Conservation (phyloP, 2,329 filamentous ascomycete genomes). For the Apiospora saccharicola region DNA sequence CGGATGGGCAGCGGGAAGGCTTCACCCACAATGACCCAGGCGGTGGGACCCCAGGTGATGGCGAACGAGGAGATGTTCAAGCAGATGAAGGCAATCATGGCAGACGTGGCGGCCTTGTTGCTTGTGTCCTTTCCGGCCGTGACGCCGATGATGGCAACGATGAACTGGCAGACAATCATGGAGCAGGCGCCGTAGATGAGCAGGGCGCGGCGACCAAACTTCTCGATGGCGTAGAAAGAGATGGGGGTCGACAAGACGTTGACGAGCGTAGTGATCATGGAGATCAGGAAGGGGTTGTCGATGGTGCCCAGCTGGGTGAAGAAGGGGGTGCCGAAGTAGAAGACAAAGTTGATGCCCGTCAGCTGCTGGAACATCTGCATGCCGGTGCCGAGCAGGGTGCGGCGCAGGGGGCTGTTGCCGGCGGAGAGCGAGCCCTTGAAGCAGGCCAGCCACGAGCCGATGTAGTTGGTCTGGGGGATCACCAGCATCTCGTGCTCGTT, state of each 20-base stretch:
- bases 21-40: constrained; percentile 80
- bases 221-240: constrained; percentile 88
- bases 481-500: constrained; percentile 71
- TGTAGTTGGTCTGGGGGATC: constrained; percentile 64
- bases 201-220: constrained; percentile 79
- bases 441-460: constrained; percentile 66
- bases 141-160: constrained; percentile 77
- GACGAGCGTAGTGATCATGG: constrained; percentile 85
- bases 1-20: constrained; percentile 91
- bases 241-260: constrained; percentile 86
- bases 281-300: constrained; percentile 80
- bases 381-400: constrained; percentile 63
- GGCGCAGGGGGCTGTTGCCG: constrained; percentile 64
- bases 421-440: constrained; percentile 63
- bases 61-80: constrained; percentile 96
- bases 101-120: constrained; percentile 66
- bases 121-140: constrained; percentile 52
- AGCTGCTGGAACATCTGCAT: constrained; percentile 68
- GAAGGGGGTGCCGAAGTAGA: constrained; percentile 87
- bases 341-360: constrained; percentile 85
- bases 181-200: constrained; percentile 80
- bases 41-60: constrained; percentile 75
- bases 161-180: constrained; percentile 88
- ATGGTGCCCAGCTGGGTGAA: constrained; percentile 81
- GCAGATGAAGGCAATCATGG: constrained; percentile 87